Evolutionary conservation across 352 stramenopile species (phyloP).

Genomic region (Thalassiosira gravida): DNA sequence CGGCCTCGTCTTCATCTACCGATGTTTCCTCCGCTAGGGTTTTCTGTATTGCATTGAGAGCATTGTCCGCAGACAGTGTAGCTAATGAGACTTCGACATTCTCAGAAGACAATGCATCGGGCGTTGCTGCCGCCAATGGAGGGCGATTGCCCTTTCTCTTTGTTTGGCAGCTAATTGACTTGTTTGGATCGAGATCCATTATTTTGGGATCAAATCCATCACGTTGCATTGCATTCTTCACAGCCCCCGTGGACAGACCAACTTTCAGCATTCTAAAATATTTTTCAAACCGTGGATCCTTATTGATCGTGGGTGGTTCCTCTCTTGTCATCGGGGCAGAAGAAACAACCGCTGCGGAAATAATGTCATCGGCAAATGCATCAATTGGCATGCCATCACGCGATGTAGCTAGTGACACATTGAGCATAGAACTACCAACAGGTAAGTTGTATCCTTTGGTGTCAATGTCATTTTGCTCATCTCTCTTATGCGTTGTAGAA

Average conservation of each 20-base stretch:
- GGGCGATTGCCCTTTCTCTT: constrained; percentile 3
- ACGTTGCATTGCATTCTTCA: constrained; percentile 92
- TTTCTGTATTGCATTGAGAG: background rate
- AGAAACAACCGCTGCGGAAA: background rate
- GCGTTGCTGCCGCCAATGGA: background rate
- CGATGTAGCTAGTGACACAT: background rate
- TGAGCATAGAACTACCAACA: background rate
- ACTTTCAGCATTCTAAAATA: constrained; percentile 85
- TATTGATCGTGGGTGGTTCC: constrained; percentile 56
- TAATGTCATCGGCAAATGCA: background rate
- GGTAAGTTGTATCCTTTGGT: background rate
- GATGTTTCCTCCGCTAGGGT: background rate
- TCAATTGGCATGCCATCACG: background rate
- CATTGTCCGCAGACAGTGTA: background rate
- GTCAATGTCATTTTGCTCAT: background rate
- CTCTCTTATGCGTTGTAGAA: background rate
- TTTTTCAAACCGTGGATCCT: constrained; percentile 78
- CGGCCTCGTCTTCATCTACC: constrained; percentile 5
- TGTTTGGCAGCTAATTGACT: constrained; percentile 71
- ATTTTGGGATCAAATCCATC: constrained; percentile 83
- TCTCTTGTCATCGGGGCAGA: constrained; percentile 16
- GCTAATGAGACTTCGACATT: background rate
- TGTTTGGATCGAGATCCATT: constrained; percentile 81
- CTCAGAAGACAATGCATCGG: background rate
- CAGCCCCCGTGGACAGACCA: constrained; percentile 86